These are phyloP conservation scores for Suillus sp. DNA, from an alignment of 768 basidiomycete genomes.

Conservation along the genomic window DNA sequence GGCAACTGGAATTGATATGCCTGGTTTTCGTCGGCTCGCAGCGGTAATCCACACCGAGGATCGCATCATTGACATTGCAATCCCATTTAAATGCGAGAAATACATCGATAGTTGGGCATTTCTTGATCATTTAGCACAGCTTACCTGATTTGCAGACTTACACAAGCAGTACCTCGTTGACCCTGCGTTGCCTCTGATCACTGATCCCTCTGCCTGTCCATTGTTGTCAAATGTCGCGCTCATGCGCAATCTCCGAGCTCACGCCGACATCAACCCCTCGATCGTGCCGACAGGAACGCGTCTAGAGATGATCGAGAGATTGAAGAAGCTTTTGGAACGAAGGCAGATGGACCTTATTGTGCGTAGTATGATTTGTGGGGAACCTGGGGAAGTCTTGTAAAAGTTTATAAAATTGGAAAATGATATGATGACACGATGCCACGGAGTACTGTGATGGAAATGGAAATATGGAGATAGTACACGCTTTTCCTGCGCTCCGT, in stretches of 20 bases:
- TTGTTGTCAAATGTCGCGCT: slow-evolving; percentile 50
- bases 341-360: slow-evolving; percentile 55
- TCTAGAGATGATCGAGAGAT: slow-evolving; percentile 50
- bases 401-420: background rate
- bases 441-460: background rate
- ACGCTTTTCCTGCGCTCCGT: background rate
- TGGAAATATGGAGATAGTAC: background rate
- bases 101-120: slow-evolving; percentile 55
- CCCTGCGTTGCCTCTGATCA: slow-evolving; percentile 51
- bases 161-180: slow-evolving; percentile 49
- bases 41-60: slow-evolving; percentile 36
- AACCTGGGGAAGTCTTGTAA: slow-evolving; percentile 7
- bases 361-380: slow-evolving; percentile 42
- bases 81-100: slow-evolving; percentile 52
- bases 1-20: slow-evolving; percentile 58
- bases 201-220: slow-evolving; percentile 41
- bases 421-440: background rate
- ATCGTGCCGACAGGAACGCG: slow-evolving; percentile 51
- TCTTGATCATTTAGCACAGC: background rate
- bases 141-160: slow-evolving; percentile 40
- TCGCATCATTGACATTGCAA: slow-evolving; percentile 51
- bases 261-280: slow-evolving; percentile 47
- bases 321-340: slow-evolving; percentile 46
- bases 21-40: slow-evolving; percentile 56
- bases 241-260: slow-evolving; percentile 58